These are phyloP conservation scores for Pseudocercospora fuligena DNA, from an alignment of 2,329 filamentous ascomycete species.

Conservation along the genomic window DNA sequence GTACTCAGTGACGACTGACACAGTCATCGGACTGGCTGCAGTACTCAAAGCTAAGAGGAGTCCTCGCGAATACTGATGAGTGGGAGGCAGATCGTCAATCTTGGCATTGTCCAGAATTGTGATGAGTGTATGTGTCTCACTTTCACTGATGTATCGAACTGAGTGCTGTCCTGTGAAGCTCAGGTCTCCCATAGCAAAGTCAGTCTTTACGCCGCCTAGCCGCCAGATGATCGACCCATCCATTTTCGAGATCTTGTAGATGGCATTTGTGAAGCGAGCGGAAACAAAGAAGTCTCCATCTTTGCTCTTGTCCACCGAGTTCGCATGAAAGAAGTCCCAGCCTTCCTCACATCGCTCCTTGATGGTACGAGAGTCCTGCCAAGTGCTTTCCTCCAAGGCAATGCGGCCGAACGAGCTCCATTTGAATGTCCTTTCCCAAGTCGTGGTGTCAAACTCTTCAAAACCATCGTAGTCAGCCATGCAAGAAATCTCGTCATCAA, in stretches of 20 bases:
- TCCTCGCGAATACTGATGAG: conserved; percentile 23
- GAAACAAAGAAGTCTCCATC: conserved; percentile 59
- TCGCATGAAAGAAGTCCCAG: conserved; percentile 21
- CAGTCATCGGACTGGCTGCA: conserved; percentile 18
- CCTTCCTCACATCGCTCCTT: not conserved
- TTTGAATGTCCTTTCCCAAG: conserved; percentile 18
- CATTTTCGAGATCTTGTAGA: conserved; percentile 53
- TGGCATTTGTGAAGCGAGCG: conserved; percentile 52
- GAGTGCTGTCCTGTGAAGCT: conserved; percentile 56
- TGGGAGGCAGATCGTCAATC: conserved; percentile 23
- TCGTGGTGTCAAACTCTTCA: conserved; percentile 20
- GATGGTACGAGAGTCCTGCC: conserved; percentile 3
- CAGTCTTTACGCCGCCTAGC: conserved; percentile 36
- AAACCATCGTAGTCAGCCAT: conserved; percentile 23
- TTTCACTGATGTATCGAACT: conserved; percentile 46
- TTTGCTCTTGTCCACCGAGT: conserved; percentile 46
- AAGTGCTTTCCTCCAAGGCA: conserved; percentile 19
- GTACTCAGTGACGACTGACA: conserved; percentile 12
- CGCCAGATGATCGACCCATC: conserved; percentile 57
- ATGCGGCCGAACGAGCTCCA: conserved; percentile 25
- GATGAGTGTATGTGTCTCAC: conserved; percentile 50
- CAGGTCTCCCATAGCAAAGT: conserved; percentile 24
- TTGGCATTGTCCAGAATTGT: conserved; percentile 58
- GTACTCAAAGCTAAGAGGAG: conserved; percentile 25
- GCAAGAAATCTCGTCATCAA: conserved; percentile 9